phyloP scores from a whole-genome alignment of 306 rosid genomes.

The Elaeagnus macrophylla region DNA sequence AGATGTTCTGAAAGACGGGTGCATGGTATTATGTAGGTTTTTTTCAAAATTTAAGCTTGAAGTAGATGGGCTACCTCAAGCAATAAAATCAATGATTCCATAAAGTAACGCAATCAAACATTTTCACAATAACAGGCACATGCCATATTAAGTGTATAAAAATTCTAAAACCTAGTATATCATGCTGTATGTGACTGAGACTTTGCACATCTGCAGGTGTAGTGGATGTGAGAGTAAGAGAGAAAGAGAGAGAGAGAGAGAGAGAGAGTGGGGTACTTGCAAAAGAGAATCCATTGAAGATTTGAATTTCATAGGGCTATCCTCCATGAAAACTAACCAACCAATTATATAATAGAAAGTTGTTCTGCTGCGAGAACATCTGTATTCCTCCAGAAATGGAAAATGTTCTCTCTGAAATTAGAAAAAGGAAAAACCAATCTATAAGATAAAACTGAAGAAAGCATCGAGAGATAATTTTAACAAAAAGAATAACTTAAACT shows the following conservation, averaged over 20 bases:
- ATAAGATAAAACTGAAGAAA: slow-evolving; percentile 18
- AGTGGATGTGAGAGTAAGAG: not conserved
- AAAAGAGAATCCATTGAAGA: slow-evolving; percentile 94
- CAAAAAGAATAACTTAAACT: slow-evolving; percentile 3
- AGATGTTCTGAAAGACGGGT: no score
- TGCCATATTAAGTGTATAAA: no score
- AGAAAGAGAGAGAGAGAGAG: slow-evolving; percentile 17
- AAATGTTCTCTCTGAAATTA: slow-evolving; percentile 80
- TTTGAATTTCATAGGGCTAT: slow-evolving; percentile 82
- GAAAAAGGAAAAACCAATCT: slow-evolving; percentile 8
- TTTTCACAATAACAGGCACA: no score
- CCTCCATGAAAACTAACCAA: slow-evolving; percentile 91
- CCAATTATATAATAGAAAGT: slow-evolving; percentile 91
- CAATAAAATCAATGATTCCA: no score
- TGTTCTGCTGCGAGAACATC: slow-evolving; percentile 90
- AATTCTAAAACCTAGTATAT: no score
- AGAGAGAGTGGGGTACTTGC: slow-evolving; percentile 50
- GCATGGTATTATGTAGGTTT: no score
- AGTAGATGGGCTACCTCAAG: no score
- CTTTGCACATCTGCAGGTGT: no score
- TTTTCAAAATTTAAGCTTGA: no score
- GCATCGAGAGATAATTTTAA: not conserved
- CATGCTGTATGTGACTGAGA: no score
- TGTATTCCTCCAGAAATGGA: slow-evolving; percentile 77
- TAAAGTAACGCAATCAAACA: no score